Base-by-base conservation (phyloP, 495 filamentous ascomycete genomes). In the Penicillium egyptiacum region DNA sequence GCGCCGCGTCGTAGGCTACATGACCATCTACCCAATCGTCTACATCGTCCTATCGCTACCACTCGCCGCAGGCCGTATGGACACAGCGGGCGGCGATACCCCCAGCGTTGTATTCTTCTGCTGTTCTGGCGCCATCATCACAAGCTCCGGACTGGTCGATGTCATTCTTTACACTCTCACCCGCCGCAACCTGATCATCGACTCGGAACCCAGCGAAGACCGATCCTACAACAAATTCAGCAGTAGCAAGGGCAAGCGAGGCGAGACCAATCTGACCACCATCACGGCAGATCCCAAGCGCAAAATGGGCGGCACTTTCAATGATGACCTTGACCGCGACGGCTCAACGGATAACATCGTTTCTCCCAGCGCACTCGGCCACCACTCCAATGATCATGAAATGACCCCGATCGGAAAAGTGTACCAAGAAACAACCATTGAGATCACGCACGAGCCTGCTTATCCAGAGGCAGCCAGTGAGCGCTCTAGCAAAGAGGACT, bases 1-100 rank as follows among this genome's bases (percentile, higher is more conserved):
- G 10, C 70, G 70, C 16, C 74, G 75, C 23, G 74, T 87, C 49
- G 78, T 86, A 66, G 76, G 82, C 63, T 75, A 86, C 79, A 81
- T 92, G 88, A 78, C 90, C 25, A 79, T 90, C 50, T 92, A 92
- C 63, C 87, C 89, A 0, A 71, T 88, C 49, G 86, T 88, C 54
- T 92, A 91, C 66, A 77, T 89, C 31, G 61, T 88, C 19, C 84
- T 87, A 56, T 91, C 87, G 1, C 76, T 87, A 2, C 89, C 89
- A 0, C 78, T 92, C 4, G 89, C 88, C 7, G 76, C 83, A 0
- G 85, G 85, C 23, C 86, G 88, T 64, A 85, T 91, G 74, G 77
- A 81, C 23, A 80, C 80, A 5, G 86, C 88, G 68, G 76, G 81
- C 6, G 82, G 83, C 22, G 69, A 69, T 39, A 55, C 74, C 1